Evolutionary conservation across 2,329 filamentous ascomycete species (phyloP).

Genomic region (Delphinella strobiligena): DNA sequence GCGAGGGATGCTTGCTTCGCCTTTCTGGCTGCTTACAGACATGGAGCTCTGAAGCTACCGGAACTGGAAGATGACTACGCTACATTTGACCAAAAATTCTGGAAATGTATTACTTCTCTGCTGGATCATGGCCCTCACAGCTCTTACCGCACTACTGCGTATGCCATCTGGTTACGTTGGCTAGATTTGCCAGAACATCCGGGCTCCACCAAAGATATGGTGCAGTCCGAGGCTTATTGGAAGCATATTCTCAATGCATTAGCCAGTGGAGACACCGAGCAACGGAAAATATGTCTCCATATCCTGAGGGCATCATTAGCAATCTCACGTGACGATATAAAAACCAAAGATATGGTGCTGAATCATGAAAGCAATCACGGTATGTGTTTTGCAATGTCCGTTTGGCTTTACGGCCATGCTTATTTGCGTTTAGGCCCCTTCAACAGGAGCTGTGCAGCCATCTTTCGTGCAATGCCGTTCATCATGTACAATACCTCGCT

Average conservation of each 20-base stretch:
- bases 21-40: slow-evolving; percentile 4
- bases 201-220: slow-evolving; percentile 1
- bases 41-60: slow-evolving; percentile 1
- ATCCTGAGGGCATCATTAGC: slow-evolving; percentile 30
- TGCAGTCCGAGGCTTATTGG: slow-evolving; percentile 27
- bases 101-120: slow-evolving; percentile 4
- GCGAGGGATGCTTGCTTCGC: slow-evolving; percentile 8
- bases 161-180: slow-evolving; percentile 10
- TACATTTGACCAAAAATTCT: slow-evolving; percentile 4
- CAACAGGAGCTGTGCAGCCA: not conserved
- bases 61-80: slow-evolving; percentile 2
- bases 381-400: slow-evolving; percentile 8
- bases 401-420: not conserved
- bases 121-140: not conserved
- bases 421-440: not conserved
- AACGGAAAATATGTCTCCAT: slow-evolving; percentile 33
- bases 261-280: slow-evolving; percentile 30
- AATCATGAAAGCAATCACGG: slow-evolving; percentile 9
- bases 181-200: slow-evolving; percentile 6
- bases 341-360: slow-evolving; percentile 6
- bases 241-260: slow-evolving; percentile 24
- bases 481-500: not conserved
- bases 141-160: slow-evolving; percentile 7
- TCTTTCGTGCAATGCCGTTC: not conserved
- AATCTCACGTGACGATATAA: slow-evolving; percentile 8